Percentiles rank a stretch among this genome's conserved stretches.
phyloP scores from a whole-genome alignment of 257 asterid genomes.

The Cynanchum wilfordii region DNA sequence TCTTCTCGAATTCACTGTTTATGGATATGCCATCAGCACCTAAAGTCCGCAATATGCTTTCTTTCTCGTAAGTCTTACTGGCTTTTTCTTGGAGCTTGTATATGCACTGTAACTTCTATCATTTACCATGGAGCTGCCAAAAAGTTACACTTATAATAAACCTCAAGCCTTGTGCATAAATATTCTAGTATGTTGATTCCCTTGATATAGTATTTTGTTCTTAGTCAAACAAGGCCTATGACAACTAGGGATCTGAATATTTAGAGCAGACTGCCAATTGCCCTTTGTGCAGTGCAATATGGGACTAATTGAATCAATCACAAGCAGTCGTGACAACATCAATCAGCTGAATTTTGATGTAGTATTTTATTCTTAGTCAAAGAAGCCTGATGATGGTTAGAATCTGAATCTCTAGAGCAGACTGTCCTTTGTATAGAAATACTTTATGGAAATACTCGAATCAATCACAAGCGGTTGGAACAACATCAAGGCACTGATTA shows the following conservation, averaged over 20 bases:
- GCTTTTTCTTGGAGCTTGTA: not conserved
- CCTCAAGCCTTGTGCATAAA: not conserved
- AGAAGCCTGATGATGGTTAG: not conserved
- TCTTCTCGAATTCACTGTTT: conserved; percentile 94
- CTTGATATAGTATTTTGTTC: not conserved
- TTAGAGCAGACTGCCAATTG: not conserved
- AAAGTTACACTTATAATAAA: not conserved
- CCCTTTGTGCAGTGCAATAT: not conserved
- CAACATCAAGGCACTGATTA: not conserved
- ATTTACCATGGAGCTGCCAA: not conserved
- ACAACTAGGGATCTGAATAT: not conserved
- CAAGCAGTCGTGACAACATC: not conserved
- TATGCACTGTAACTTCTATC: not conserved
- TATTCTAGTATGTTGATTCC: not conserved
- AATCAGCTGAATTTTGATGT: not conserved
- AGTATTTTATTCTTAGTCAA: not conserved
- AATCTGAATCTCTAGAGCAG: not conserved
- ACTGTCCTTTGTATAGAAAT: not conserved
- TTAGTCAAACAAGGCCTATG: not conserved
- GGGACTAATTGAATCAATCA: not conserved
- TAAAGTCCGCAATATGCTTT: conserved; percentile 97
- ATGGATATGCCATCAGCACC: conserved; percentile 99
- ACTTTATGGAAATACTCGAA: not conserved
- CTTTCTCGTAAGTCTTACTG: conserved; percentile 82
- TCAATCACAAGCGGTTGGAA: not conserved